phyloP scores from a whole-genome alignment of 2,329 filamentous ascomycete genomes.

The Paraphoma chrysanthemicola region DNA sequence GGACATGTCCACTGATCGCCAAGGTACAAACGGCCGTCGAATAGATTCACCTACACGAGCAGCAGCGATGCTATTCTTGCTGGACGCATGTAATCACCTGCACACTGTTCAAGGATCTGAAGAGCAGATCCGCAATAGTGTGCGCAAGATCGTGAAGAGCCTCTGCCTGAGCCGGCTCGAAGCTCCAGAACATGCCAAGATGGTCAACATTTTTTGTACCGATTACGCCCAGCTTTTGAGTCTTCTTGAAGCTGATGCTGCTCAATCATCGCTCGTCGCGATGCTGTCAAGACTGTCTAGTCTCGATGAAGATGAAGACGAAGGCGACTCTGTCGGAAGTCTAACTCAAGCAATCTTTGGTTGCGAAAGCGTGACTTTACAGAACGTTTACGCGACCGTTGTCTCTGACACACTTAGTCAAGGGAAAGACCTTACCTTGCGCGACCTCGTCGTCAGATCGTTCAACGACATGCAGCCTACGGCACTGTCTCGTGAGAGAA shows the following conservation, averaged over 20 bases:
- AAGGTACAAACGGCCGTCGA: conserved; percentile 7
- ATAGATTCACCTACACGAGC: conserved; percentile 26
- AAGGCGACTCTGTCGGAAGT: conserved; percentile 14
- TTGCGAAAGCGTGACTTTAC: conserved; percentile 19
- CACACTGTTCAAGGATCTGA: conserved; percentile 29
- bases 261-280: conserved; percentile 20
- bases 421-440: conserved; percentile 8
- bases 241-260: conserved; percentile 19
- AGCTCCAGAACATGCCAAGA: conserved; percentile 17
- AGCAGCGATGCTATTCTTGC: conserved; percentile 35
- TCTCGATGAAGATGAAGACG: conserved; percentile 11
- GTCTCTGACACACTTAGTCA: conserved; percentile 22
- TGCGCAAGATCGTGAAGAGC: conserved; percentile 31
- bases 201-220: conserved; percentile 35
- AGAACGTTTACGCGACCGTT: conserved; percentile 26
- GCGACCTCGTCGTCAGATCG: conserved; percentile 18
- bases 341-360: conserved; percentile 33
- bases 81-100: conserved; percentile 33
- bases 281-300: conserved; percentile 25
- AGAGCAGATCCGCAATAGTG: conserved; percentile 22
- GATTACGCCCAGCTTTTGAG: conserved; percentile 34
- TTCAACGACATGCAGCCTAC: conserved; percentile 31
- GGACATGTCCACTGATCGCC: conserved; percentile 22
- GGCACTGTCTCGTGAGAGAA: conserved; percentile 37
- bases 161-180: conserved; percentile 23